A percentile compares a stretch with the other conserved stretches of the same genome.
phyloP scores from a whole-genome alignment of 2,329 filamentous ascomycete species.

The Xylariaceae sp. region DNA sequence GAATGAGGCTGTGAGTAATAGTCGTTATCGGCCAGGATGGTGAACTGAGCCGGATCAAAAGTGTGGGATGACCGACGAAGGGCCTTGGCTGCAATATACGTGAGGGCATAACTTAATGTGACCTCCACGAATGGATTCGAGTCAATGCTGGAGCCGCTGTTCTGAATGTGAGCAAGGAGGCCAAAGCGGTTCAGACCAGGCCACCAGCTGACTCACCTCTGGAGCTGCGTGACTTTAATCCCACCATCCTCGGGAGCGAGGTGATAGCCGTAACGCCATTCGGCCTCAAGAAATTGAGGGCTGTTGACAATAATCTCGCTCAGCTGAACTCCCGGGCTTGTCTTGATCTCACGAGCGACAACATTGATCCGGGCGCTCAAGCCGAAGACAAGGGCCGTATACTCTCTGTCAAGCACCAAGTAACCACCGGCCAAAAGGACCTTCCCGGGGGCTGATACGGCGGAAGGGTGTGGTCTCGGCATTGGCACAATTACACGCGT shows the following conservation, averaged over 20 bases:
- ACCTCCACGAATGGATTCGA: constrained; percentile 88
- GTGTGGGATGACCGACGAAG: constrained; percentile 36
- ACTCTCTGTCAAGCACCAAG: constrained; percentile 80
- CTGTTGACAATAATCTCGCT: constrained; percentile 79
- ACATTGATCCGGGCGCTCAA: constrained; percentile 64
- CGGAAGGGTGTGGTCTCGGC: constrained; percentile 33
- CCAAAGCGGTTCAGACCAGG: too few species aligned
- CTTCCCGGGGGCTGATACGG: constrained; percentile 90
- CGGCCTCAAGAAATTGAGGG: constrained; percentile 81
- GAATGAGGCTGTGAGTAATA: constrained; percentile 77
- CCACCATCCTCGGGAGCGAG: constrained; percentile 67
- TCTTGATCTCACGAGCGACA: constrained; percentile 51
- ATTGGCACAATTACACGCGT: constrained; percentile 18
- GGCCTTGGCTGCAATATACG: constrained; percentile 59
- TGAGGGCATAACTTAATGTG: constrained; percentile 79
- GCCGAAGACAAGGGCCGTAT: constrained; percentile 70
- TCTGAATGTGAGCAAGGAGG: constrained; percentile 4
- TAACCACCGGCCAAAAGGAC: constrained; percentile 93
- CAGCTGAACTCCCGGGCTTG: constrained; percentile 57
- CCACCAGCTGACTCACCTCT: constrained; percentile 54
- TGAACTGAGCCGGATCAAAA: constrained; percentile 67
- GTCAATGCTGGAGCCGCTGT: constrained; percentile 40
- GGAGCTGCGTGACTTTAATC: constrained; percentile 72
- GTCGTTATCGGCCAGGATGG: constrained; percentile 89
- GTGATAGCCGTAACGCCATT: constrained; percentile 83